Percentiles rank a stretch among this genome's conserved stretches.
These are phyloP conservation scores for Pseudogymnoascus sp. DNA, from an alignment of 2,329 filamentous ascomycete genomes.

Conservation along the genomic window DNA sequence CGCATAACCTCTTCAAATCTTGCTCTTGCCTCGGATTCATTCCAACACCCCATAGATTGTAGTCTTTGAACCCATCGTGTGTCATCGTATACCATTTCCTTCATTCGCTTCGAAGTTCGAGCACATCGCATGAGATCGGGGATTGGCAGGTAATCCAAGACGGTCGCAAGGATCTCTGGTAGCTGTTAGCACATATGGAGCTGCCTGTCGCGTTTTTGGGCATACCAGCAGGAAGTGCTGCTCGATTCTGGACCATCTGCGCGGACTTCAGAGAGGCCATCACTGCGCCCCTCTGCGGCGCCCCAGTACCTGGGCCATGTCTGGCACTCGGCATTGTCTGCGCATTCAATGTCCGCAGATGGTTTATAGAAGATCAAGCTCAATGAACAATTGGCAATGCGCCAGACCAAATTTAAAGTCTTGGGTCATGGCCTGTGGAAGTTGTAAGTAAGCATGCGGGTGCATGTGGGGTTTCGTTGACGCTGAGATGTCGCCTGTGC, in stretches of 20 bases:
- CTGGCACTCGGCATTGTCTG: constrained; percentile 39
- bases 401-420: not conserved
- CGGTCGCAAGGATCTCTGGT: constrained; percentile 75
- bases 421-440: constrained; percentile 3
- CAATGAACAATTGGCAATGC: not conserved
- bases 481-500: constrained; percentile 9
- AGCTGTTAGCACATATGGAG: not conserved
- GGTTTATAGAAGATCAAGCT: not conserved
- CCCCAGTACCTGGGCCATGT: constrained; percentile 23
- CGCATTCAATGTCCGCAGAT: constrained; percentile 1
- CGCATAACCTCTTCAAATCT: constrained; percentile 67
- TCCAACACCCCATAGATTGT: constrained; percentile 84
- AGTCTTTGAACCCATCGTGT: constrained; percentile 86
- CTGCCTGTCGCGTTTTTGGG: not conserved
- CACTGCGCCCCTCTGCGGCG: constrained; percentile 43
- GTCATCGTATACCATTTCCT: constrained; percentile 98
- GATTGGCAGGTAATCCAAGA: constrained; percentile 83
- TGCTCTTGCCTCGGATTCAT: constrained; percentile 75
- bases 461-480: constrained; percentile 3
- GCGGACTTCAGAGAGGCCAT: constrained; percentile 72
- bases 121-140: constrained; percentile 81
- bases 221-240: constrained; percentile 74
- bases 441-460: not conserved
- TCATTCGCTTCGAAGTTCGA: constrained; percentile 73
- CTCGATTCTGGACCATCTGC: constrained; percentile 70